Base-by-base conservation (phyloP, 768 basidiomycete genomes). In the Porpolomopsis calyptriformis region DNA sequence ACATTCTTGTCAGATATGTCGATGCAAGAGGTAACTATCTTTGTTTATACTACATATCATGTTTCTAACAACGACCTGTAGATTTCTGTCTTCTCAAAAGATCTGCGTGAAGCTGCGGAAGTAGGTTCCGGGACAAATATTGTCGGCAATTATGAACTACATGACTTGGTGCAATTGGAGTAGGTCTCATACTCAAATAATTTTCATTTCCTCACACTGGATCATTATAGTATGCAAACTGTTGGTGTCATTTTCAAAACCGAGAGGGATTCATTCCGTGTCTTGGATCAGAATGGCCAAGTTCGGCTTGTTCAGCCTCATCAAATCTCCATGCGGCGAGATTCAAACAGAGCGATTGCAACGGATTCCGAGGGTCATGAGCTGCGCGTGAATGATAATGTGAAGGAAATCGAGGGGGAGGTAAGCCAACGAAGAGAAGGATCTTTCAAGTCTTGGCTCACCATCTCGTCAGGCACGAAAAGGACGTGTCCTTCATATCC, bases 1-100 rank as follows among this genome's bases (percentile, higher is more conserved):
- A 97, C 94, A 1, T 92, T 98, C 68, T 65, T 96, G 53, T 94
- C 90, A n/a, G 96, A 98, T 60, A 87, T 98, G 80, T 85, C 86
- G 2, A 81, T 92, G 79, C 85, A 90, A 56, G 94, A 98, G 78
- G 92, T 89, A 49, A 41, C 66, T 53, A 8, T 4, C 34, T 23
- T 2, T 19, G 27, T 12, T 38, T 31, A 29, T 22, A 20, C n/a
- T 16, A 22, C 4, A 11, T 8, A 29, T 40, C 16, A 25, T 49
- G 20, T 45, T 14, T 24, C 20, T 43, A 22, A 19, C 50, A 38
- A 23, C 29, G 43, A 35, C 4, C 54, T n/a, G n/a, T n/a, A 94
- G 91, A 85, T 98, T 41, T 91, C 90, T 22, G 94, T 96, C 2
- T 99, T 99, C 66, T 86, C 91, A 0, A 94, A 93, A 68, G 96